A percentile compares a stretch with the other conserved stretches of the same genome.
Evolutionary conservation across 805 yeast genomes (phyloP).

Genomic region (Sugiyamaella smithiae): DNA sequence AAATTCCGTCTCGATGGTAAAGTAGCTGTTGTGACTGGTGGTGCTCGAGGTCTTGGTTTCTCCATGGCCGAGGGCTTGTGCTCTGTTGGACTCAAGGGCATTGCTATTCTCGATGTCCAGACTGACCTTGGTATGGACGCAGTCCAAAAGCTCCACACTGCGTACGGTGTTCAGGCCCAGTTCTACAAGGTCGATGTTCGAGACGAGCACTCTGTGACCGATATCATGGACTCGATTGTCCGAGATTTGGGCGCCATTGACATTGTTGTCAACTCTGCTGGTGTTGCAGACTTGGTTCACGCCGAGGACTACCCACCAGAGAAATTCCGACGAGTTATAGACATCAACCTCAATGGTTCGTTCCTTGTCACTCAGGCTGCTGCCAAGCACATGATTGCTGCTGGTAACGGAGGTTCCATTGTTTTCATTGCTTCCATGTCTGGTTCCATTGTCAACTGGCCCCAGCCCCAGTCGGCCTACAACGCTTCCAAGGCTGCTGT

Average conservation of each 20-base stretch:
- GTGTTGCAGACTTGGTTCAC: constrained; percentile 65
- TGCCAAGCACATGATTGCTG: constrained; percentile 61
- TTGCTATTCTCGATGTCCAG: constrained; percentile 53
- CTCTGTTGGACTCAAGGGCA: constrained; percentile 52
- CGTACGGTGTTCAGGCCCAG: constrained; percentile 56
- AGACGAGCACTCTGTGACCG: constrained; percentile 47
- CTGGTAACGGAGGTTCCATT: constrained; percentile 54
- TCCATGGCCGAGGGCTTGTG: constrained; percentile 60
- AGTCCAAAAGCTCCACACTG: constrained; percentile 50
- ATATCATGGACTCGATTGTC: constrained; percentile 50
- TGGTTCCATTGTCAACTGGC: constrained; percentile 68
- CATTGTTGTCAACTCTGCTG: constrained; percentile 61
- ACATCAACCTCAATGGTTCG: constrained; percentile 64
- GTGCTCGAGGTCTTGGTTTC: constrained; percentile 64
- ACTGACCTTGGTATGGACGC: constrained; percentile 61
- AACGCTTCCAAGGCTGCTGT: constrained; percentile 75
- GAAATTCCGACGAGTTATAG: constrained; percentile 61
- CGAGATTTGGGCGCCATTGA: constrained; percentile 55
- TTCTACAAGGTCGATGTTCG: constrained; percentile 65
- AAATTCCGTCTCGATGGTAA: constrained; percentile 59
- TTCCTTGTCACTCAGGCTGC: constrained; percentile 65
- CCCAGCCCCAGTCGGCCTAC: constrained; percentile 68
- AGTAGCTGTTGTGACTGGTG: constrained; percentile 64
- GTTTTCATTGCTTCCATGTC: constrained; percentile 70
- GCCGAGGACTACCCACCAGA: constrained; percentile 66